Percentiles rank a stretch among this genome's conserved stretches.
These are phyloP conservation scores for Tephrocybe sp. DNA, from an alignment of 768 basidiomycete genomes.

Conservation along the genomic window DNA sequence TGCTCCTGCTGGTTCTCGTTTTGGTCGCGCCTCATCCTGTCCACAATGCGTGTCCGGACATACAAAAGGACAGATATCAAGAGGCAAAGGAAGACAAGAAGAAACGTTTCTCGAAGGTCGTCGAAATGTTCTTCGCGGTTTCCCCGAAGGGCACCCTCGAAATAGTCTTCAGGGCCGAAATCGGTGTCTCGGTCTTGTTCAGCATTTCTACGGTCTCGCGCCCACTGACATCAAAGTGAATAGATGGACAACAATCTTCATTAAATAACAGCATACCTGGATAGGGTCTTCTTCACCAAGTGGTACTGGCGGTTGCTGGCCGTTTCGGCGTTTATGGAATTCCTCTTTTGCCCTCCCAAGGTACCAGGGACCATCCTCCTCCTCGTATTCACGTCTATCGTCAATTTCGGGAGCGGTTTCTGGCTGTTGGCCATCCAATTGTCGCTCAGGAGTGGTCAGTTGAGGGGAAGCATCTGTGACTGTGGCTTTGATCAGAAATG, in stretches of 20 bases:
- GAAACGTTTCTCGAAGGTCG: conserved; percentile 77
- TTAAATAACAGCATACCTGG: conserved; percentile 43
- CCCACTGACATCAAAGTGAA: conserved; percentile 51
- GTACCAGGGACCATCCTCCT: conserved; percentile 76
- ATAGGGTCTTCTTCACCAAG: conserved; percentile 70
- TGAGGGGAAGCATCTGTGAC: conserved; percentile 11
- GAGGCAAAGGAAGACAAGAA: conserved; percentile 71
- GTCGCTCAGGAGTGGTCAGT: conserved; percentile 29
- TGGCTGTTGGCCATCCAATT: conserved; percentile 36
- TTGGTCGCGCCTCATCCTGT: conserved; percentile 67
- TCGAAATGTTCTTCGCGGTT: conserved; percentile 61
- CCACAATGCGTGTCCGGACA: conserved; percentile 74
- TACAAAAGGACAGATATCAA: conserved; percentile 75
- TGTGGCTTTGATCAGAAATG: too few species aligned
- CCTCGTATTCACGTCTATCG: conserved; percentile 37
- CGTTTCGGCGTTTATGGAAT: conserved; percentile 54
- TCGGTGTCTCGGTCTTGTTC: conserved; percentile 74
- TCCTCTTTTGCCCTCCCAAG: conserved; percentile 81
- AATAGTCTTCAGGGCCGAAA: conserved; percentile 81
- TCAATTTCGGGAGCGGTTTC: conserved; percentile 27
- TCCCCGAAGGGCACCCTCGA: conserved; percentile 62
- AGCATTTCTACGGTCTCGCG: conserved; percentile 66
- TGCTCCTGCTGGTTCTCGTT: conserved; percentile 41
- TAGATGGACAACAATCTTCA: neutral
- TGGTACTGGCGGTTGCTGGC: conserved; percentile 32